Percentiles rank a stretch among this genome's conserved stretches.
phyloP scores from a whole-genome alignment of 768 basidiomycete species.

The Rhizopogon salebrosus region DNA sequence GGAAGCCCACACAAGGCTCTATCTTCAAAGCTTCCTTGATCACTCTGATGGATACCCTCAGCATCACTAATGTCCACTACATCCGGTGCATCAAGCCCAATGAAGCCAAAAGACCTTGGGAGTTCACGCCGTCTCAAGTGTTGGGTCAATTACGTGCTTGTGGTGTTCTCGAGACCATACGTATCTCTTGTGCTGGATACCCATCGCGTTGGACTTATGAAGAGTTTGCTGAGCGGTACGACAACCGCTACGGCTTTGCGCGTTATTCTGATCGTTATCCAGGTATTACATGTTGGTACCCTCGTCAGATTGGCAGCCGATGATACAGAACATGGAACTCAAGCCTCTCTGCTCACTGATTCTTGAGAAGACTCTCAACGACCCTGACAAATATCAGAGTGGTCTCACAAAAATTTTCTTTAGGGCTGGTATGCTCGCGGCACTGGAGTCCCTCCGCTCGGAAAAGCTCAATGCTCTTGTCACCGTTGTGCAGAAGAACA shows the following conservation, averaged over 20 bases:
- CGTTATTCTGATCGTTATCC: conserved; percentile 11
- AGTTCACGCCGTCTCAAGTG: conserved; percentile 93
- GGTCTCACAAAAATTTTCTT: conserved; percentile 99
- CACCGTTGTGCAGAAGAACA: conserved; percentile 96
- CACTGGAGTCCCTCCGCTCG: conserved; percentile 85
- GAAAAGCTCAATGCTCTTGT: conserved; percentile 86
- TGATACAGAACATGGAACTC: conserved; percentile 80
- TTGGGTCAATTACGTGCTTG: conserved; percentile 93
- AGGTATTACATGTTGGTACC: conserved; percentile 97
- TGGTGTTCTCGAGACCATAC: conserved; percentile 97
- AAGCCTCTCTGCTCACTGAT: conserved; percentile 79
- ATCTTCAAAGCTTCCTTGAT: conserved; percentile 97
- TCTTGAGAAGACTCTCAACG: conserved; percentile 80
- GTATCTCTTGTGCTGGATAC: conserved; percentile 98
- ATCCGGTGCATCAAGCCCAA: conserved; percentile 99
- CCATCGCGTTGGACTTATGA: conserved; percentile 98
- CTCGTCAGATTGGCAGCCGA: conserved; percentile 80
- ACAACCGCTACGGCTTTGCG: background rate
- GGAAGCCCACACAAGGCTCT: conserved; percentile 94
- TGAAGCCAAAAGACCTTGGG: conserved; percentile 94
- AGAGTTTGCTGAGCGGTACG: conserved; percentile 95
- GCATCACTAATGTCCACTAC: conserved; percentile 97
- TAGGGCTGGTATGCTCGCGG: conserved; percentile 97
- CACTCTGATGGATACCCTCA: conserved; percentile 94
- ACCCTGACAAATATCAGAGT: conserved; percentile 94